These are phyloP conservation scores for Myriosclerotinia duriaeana DNA, from an alignment of 2,329 filamentous ascomycete species.

Conservation along the genomic window DNA sequence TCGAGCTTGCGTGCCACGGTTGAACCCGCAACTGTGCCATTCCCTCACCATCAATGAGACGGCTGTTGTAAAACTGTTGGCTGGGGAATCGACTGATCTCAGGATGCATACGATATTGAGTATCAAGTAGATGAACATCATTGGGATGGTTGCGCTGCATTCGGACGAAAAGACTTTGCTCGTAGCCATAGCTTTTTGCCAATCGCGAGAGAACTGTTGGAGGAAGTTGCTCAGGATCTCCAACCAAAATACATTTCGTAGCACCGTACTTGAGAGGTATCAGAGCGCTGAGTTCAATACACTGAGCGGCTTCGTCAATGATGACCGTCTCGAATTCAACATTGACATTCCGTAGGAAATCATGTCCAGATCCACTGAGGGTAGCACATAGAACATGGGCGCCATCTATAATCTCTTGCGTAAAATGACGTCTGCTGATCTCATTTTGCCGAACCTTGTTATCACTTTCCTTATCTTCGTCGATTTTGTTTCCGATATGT, in stretches of 20 bases:
- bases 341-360: constrained; percentile 80
- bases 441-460: constrained; percentile 83
- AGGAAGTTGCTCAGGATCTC: constrained; percentile 94
- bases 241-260: constrained; percentile 93
- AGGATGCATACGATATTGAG: constrained; percentile 98
- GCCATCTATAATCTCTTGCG: constrained; percentile 86
- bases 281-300: constrained; percentile 91
- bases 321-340: constrained; percentile 98
- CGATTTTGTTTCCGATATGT: constrained; percentile 77
- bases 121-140: constrained; percentile 91
- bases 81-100: constrained; percentile 93
- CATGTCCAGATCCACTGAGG: constrained; percentile 90
- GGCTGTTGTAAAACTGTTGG: constrained; percentile 85
- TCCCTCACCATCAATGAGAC: constrained; percentile 77
- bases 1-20: constrained; percentile 79
- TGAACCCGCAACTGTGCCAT: constrained; percentile 75
- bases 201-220: constrained; percentile 94
- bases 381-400: constrained; percentile 95
- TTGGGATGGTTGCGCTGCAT: constrained; percentile 93
- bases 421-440: constrained; percentile 76
- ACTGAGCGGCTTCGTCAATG: constrained; percentile 97
- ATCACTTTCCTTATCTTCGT: constrained; percentile 81
- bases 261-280: constrained; percentile 98
- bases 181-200: constrained; percentile 88
- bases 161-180: constrained; percentile 95